Evolutionary conservation across 208 protist genomes (phyloP), one percentile per base, ranked within the genome.

Genomic region (Novymonas esmeraldas): DNA sequence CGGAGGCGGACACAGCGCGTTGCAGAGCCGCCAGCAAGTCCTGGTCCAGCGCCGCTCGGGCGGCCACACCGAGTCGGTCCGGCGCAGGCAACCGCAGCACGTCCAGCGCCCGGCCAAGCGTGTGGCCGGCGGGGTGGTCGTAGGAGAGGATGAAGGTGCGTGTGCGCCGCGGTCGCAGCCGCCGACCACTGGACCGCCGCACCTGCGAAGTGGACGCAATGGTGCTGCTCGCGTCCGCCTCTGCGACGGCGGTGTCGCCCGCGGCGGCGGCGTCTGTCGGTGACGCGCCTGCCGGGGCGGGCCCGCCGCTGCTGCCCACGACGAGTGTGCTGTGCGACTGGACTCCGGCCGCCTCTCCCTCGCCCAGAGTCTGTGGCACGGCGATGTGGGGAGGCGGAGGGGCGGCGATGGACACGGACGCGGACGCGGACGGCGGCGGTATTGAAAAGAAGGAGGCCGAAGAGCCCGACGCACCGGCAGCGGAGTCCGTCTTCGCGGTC

Each of bases 61-160:
- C 72, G 6, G 46, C 61, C 13, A 50, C 58, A 34, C 67, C 63
- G 42, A 67, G 24, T 13, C 36, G 31, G 33, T 78, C 66, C 34
- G 70, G 58, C 10, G 57, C 0, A 2, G 64, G 64, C 36, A 61
- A 69, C 33, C 70, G 60, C 26, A 74, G 56, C 28, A 88, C 58
- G 20, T 61, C 55, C 73, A 87, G 64, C 11, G 76, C 76, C 34
- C 82, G 79, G 60, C 88, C 91, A 36, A 94, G 69, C 6, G 90
- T 24, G 66, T 94, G 84, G 0, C 84, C 88, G 16, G 69, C 68
- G 0, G 78, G 80, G 67, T 94, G 88, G 20, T 81, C 61, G 57
- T 86, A 91, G 33, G 77, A 80, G 26, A 94, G 68, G 0, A 76
- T 48, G 59, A 88, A 88, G 24, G 64, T 69, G 55, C 76, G 78